Evolutionary conservation across 202 grass and related monocot genomes (phyloP), one percentile per base, ranked within the genome.

Genomic region (Zoysia matrella): DNA sequence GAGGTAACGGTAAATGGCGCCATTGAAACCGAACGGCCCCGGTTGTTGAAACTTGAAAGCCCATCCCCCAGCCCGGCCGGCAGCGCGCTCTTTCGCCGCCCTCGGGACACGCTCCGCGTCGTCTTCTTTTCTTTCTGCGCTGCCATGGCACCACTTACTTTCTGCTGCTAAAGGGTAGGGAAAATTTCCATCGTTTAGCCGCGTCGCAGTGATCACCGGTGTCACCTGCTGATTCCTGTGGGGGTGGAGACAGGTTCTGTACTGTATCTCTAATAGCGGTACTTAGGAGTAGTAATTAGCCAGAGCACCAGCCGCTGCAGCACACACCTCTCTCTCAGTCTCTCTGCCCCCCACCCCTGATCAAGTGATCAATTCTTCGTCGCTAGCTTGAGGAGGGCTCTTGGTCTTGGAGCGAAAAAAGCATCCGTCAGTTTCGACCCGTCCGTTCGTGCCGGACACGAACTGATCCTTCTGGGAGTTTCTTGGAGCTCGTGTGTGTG

Each of bases 191-290:
- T 30, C 9, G n/a, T 18, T 36, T 61, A 36, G 58, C 15, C 7
- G 58, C 30, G 30, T 36, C 30, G 30, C 30, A 61, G 16, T 61
- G n/a, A 9, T 62, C 18, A 62, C 1, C 16, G 16, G 16, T 30
- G 6, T 16, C 22, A 22, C 55, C 56, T 60, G 9, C 57, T 7
- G 58, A 7, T 62, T 10, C 60, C 22, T 60, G 57, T 16, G n/a
- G 2, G 2, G n/a, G 68, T 8, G 45, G 11, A 69, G 42, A 44
- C 63, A 85, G 83, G 90, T 89, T 94, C 92, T 80, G 72, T 90
- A 36, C 30, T 36, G 30, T 36, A 36, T 36, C 30, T 36, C 41
- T 47, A 47, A 3, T 2, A 58, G 55, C 55, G 47, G 30, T 50
- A n/a, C 40, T 52, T 1, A 36, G 30, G 30, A 11, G 64, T 80